Evolutionary conservation across 352 stramenopile species (phyloP), one percentile per base, ranked within the genome.

Genomic region (Phytophthora pseudosyringae): DNA sequence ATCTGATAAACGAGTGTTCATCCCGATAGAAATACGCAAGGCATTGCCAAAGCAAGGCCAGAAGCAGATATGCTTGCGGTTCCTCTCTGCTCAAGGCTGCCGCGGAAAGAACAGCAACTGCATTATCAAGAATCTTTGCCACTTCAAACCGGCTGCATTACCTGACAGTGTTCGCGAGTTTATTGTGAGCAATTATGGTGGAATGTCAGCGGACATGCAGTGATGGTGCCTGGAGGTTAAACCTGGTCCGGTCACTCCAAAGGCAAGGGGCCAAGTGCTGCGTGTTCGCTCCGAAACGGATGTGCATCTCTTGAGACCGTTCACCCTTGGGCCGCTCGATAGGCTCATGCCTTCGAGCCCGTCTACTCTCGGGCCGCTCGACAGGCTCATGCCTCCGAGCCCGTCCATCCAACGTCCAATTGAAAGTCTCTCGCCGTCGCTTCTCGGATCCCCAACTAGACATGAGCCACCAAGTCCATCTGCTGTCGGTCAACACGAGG

Each of bases 61-160:
- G 11, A 50, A 59, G n/a, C 28, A 33, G 12, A 41, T 59, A 2
- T 59, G 28, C 4, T 3, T 47, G 9, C 39, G 35, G 0, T 47
- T 47, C 9, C 25, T 57, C 10, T 57, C 49, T 26, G 49, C 49
- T 3, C 49, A 57, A 46, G 49, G 49, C 2, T 57, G 49, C 25
- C 1, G 21, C 0, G 49, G 36, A 1, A 57, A 47, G 25, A 57
- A 47, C 25, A 35, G 49, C 4, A 47, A 15, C 10, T 53, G 35
- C 25, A 4, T 50, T 3, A 50, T 50, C 26, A 36, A 36, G 12
- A 36, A 50, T 12, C 44, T 50, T 9, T 50, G 26, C 21, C 44
- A 50, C 11, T 50, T 50, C 13, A 50, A 50, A 5, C 44, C 44
- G 6, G 44, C 44, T 12, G 15, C 26, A 1, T 4, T 50, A 12